Evolutionary conservation across 23 red algal genomes (phyloP).

Genomic region (Gracilaria vermiculophylla): DNA sequence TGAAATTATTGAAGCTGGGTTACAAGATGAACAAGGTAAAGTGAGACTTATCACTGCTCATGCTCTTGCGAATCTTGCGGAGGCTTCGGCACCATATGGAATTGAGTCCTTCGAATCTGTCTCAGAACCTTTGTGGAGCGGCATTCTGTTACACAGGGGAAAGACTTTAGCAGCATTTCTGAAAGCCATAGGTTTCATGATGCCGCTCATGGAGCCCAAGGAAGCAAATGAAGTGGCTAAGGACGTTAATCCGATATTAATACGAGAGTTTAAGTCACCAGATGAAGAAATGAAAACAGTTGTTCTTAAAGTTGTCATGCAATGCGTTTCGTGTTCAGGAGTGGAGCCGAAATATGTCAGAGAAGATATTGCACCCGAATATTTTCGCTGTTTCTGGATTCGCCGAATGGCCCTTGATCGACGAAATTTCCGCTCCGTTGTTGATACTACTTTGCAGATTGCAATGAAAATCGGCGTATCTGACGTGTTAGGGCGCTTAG

Average conservation of each 20-base stretch:
- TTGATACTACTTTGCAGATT: constrained; percentile 85
- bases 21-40: constrained; percentile 86
- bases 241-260: constrained; percentile 76
- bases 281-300: constrained; percentile 94
- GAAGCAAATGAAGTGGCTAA: constrained; percentile 89
- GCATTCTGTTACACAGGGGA: constrained; percentile 82
- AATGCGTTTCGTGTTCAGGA: constrained; percentile 78
- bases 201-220: constrained; percentile 84
- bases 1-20: constrained; percentile 59
- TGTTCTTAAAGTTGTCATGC: constrained; percentile 87
- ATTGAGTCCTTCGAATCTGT: constrained; percentile 95
- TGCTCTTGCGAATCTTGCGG: constrained; percentile 80
- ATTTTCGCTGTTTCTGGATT: constrained; percentile 91
- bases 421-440: constrained; percentile 67
- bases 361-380: constrained; percentile 79
- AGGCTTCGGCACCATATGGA: constrained; percentile 86
- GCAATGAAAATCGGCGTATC: constrained; percentile 83
- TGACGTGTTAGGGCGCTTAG: constrained; percentile 72
- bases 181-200: constrained; percentile 85
- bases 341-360: constrained; percentile 82
- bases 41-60: constrained; percentile 83
- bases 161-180: constrained; percentile 86
- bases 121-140: constrained; percentile 83
- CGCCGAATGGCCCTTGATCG: constrained; percentile 78
- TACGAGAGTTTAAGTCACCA: constrained; percentile 79